Evolutionary conservation across 2,329 filamentous ascomycete genomes (phyloP), one percentile per base, ranked within the genome.

Genomic region (Arthrobotrys conoides): DNA sequence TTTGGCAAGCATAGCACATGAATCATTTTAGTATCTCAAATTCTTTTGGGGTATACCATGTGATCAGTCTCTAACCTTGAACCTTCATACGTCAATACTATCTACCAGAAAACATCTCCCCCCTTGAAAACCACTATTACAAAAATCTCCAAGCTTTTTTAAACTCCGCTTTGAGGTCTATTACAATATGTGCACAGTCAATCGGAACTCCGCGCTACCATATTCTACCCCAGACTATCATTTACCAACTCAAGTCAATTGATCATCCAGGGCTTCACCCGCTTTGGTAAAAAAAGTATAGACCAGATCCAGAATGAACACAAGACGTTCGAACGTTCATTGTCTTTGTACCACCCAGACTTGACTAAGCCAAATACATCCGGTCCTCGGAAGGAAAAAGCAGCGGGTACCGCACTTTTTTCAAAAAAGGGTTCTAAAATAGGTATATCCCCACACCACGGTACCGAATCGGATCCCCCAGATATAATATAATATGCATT

Each of bases 381-480:
- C 8, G 2, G 46, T 3, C 1, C 20, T 5, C 6, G n/a, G n/a
- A 5, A 49, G 12, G 4, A 24, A 3, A 4, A 49, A 46, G 8
- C 14, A 46, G 12, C 41, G 12, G 41, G 41, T 46, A 46, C 16
- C 14, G 14, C 16, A 46, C 16, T 46, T n/a, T 46, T 46, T 46
- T 14, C 2, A n/a, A 46, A n/a, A n/a, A 46, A 46, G 41, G 8
- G 6, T 24, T 61, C 66, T 59, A 48, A 48, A 53, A 30, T 55
- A 44, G 33, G 12, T 10, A 64, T 24, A 38, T 71, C 44, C 67
- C 46, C 30, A 41, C 5, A 33, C 49, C 10, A 33, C 30, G 68
- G 68, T 71, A 71, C 24, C 68, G 68, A 64, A 49, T 55, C 38
- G 38, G 27, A 51, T 5, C 18, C 33, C 33, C 6, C 22, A 14